Conservation (phyloP, 805 yeast species). For the Danielozyma ontarioensis region DNA sequence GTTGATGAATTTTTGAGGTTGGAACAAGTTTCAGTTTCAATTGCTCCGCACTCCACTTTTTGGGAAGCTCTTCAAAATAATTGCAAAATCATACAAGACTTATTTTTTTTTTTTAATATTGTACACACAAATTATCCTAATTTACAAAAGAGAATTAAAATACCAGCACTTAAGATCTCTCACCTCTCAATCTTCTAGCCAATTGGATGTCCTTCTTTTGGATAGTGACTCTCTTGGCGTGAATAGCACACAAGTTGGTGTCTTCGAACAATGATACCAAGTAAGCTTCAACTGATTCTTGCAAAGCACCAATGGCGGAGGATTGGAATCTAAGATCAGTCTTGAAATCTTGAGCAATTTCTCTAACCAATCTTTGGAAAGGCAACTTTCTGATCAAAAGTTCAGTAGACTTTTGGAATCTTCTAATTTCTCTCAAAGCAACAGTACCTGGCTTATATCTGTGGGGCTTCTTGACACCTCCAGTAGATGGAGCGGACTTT, state of each 20-base stretch:
- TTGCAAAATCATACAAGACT: background rate
- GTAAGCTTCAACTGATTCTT: slow-evolving; percentile 45
- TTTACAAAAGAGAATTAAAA: background rate
- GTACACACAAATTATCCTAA: slow-evolving; percentile 1
- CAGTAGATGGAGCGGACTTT: slow-evolving; percentile 43
- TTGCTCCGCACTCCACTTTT: background rate
- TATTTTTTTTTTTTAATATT: background rate
- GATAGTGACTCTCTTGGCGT: slow-evolving; percentile 45
- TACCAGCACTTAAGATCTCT: slow-evolving; percentile 31
- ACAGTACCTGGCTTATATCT: slow-evolving; percentile 48
- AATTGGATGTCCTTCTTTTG: slow-evolving; percentile 45
- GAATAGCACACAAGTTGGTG: slow-evolving; percentile 46
- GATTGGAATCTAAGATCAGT: slow-evolving; percentile 44
- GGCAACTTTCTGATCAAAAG: slow-evolving; percentile 44
- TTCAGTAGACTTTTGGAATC: slow-evolving; percentile 44
- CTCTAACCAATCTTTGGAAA: slow-evolving; percentile 45
- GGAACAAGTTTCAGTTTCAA: background rate
- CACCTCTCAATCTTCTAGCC: slow-evolving; percentile 47
- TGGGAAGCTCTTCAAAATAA: background rate
- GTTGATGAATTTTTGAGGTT: background rate
- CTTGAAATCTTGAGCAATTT: slow-evolving; percentile 44
- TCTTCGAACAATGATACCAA: slow-evolving; percentile 43
- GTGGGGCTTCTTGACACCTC: slow-evolving; percentile 47
- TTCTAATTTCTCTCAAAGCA: slow-evolving; percentile 45
- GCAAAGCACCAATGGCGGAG: slow-evolving; percentile 44